Evolutionary conservation across 352 stramenopile genomes (phyloP), one percentile per base, ranked within the genome.

Genomic region (Phytophthora tubulina): DNA sequence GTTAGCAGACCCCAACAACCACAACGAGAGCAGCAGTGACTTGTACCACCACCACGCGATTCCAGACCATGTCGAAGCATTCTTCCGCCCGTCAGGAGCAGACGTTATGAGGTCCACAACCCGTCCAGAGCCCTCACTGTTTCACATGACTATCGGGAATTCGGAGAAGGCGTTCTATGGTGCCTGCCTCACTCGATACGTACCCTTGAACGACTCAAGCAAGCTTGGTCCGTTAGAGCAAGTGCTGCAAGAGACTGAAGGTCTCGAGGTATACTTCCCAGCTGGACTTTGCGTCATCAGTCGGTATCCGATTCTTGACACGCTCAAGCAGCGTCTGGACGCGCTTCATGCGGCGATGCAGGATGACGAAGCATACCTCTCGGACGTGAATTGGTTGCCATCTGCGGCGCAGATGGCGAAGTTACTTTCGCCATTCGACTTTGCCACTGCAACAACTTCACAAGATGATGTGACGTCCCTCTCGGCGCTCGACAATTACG

Each of bases 131-230:
- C 82, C 89, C 0, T 91, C 79, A 58, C 76, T 96, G 15, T 94
- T 94, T 35, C 86, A 96, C 53, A 87, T 96, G 81, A 93, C 86
- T 7, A 94, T 96, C 30, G 89, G 89, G 31, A 94, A 88, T 39
- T 64, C 88, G 3, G 89, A 96, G 41, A 93, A 93, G 57, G 78
- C 87, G 6, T 95, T 96, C 61, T 94, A 95, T 48, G 85, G 83
- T 33, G 89, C 87, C 6, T 93, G 84, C 32, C 73, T 96, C n/a
- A 95, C 87, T 33, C 78, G 87, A 53, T 96, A 96, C 56, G 85
- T 96, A 14, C 76, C 81, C 0, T 65, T 92, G 36, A 86, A 84
- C 31, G 86, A 93, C 35, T 75, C 87, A 4, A 88, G 74, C 41
- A 84, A 92, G 59, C 63, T 96, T 10, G 81, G 79, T 15, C 87